phyloP scores from a whole-genome alignment of 805 yeast genomes.

The Ogataea chonburiensis region DNA sequence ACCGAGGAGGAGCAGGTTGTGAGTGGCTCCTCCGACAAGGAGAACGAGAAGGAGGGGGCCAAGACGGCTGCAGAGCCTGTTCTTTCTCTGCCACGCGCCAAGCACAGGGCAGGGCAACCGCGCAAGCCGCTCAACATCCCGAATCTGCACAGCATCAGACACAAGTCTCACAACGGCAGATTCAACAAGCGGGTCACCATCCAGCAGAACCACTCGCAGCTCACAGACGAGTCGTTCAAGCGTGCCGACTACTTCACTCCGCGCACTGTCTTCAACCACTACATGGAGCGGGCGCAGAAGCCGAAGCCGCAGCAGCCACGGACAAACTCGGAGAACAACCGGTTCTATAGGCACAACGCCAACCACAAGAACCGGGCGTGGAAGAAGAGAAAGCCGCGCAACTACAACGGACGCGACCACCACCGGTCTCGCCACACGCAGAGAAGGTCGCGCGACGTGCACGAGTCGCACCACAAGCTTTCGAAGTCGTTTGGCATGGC shows the following conservation, averaged over 20 bases:
- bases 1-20: conserved; percentile 11
- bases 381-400: conserved; percentile 31
- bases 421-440: conserved; percentile 17
- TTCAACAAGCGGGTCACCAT: conserved; percentile 16
- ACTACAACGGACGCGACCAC: conserved; percentile 26
- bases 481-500: conserved; percentile 27
- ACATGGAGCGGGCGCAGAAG: conserved; percentile 62
- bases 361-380: conserved; percentile 30
- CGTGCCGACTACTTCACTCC: conserved; percentile 80
- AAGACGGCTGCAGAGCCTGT: conserved; percentile 7
- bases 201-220: conserved; percentile 1
- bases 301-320: conserved; percentile 30
- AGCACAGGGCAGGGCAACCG: conserved; percentile 20
- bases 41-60: conserved; percentile 22
- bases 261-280: conserved; percentile 66
- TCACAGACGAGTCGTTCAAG: conserved; percentile 34
- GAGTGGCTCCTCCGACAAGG: conserved; percentile 24
- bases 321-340: conserved; percentile 9
- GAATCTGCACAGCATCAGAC: conserved; percentile 18
- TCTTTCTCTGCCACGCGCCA: conserved; percentile 13
- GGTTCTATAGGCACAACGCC: conserved; percentile 21
- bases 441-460: conserved; percentile 10
- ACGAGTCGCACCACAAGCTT: conserved; percentile 12
- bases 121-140: conserved; percentile 34
- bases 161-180: conserved; percentile 24